Evolutionary conservation across 345 rosid genomes (phyloP).

Genomic region (Brassica napus): Da-Ae NC_063449.1:18956001-18956500

Average conservation of each 20-base stretch:
- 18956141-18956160: neutral
- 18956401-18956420: constrained; percentile 15
- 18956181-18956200: constrained; percentile 19
- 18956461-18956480: constrained; percentile 15
- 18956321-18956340: constrained; percentile 14
- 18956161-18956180: neutral
- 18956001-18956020: neutral
- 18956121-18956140: neutral
- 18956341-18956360: neutral
- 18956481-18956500: constrained; percentile 6
- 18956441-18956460: constrained; percentile 12
- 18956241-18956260: neutral
- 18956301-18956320: constrained; percentile 6
- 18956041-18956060: neutral
- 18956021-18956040: neutral
- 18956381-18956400: neutral
- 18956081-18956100: neutral
- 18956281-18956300: constrained; percentile 6
- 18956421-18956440: neutral
- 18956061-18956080: neutral
- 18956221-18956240: constrained; percentile 19
- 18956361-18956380: neutral
- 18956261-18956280: neutral
- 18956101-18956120: neutral
- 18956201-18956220: constrained; percentile 22